Percentiles rank a stretch among this genome's conserved stretches.
Evolutionary conservation across 495 filamentous ascomycete genomes (phyloP).

Genomic region (Penicillium riverlandense): DNA sequence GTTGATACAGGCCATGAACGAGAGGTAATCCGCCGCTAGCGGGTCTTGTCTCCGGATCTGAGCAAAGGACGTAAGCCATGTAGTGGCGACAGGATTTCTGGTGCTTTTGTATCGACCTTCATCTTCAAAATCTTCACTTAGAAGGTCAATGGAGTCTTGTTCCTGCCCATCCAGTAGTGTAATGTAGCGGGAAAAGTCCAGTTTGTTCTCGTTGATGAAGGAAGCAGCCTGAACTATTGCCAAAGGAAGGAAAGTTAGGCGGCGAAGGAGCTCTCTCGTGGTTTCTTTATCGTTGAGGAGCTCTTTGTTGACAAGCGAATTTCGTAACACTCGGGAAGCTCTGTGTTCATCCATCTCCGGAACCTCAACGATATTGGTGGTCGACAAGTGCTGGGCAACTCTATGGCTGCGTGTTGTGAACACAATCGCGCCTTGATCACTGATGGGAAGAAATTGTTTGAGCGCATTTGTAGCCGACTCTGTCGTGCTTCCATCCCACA

Average conservation of each 20-base stretch:
- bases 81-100: conserved; percentile 46
- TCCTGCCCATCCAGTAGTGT: conserved; percentile 33
- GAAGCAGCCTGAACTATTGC: conserved; percentile 37
- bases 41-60: conserved; percentile 30
- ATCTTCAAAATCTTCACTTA: conserved; percentile 46
- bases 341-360: conserved; percentile 17
- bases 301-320: conserved; percentile 15
- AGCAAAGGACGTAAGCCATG: conserved; percentile 47
- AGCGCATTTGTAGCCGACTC: not conserved
- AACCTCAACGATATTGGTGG: conserved; percentile 13
- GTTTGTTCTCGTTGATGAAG: conserved; percentile 36
- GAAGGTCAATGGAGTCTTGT: conserved; percentile 27
- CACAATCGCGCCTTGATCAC: conserved; percentile 21
- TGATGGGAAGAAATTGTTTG: conserved; percentile 18
- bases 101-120: conserved; percentile 29
- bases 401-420: conserved; percentile 30
- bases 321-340: conserved; percentile 12
- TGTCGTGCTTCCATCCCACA: conserved; percentile 11
- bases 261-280: conserved; percentile 12
- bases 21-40: conserved; percentile 29
- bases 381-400: conserved; percentile 16
- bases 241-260: conserved; percentile 28
- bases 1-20: conserved; percentile 37
- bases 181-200: conserved; percentile 35
- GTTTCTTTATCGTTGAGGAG: conserved; percentile 9